Percentiles rank a stretch among this genome's conserved stretches.
These are phyloP conservation scores for Pichia sporocuriosa DNA, from an alignment of 805 yeast genomes.

Conservation along the genomic window DNA sequence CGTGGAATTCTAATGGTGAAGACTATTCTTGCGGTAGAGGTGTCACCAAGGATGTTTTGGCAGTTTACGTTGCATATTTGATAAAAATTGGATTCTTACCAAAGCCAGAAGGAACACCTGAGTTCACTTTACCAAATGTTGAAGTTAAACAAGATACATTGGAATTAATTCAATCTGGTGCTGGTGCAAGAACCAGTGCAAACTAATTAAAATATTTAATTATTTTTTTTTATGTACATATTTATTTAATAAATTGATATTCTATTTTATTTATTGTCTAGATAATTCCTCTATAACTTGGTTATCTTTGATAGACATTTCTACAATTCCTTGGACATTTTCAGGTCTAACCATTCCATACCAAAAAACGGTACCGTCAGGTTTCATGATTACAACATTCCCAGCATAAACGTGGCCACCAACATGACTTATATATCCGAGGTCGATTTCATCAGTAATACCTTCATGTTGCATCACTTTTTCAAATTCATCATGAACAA, in stretches of 20 bases:
- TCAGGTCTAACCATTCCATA: slow-evolving; percentile 68
- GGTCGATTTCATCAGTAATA: slow-evolving; percentile 21
- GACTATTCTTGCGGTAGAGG: slow-evolving; percentile 72
- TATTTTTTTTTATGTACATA: neutral
- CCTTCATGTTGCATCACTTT: slow-evolving; percentile 32
- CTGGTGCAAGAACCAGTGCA: slow-evolving; percentile 70
- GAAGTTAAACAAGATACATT: slow-evolving; percentile 51
- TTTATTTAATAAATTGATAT: neutral
- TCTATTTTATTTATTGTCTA: slow-evolving; percentile 35
- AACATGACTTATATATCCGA: slow-evolving; percentile 64
- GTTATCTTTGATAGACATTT: slow-evolving; percentile 44
- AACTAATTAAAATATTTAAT: slow-evolving; percentile 17
- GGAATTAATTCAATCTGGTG: slow-evolving; percentile 53
- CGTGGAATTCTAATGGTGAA: slow-evolving; percentile 42
- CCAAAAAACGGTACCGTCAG: slow-evolving; percentile 50
- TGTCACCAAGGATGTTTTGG: slow-evolving; percentile 58
- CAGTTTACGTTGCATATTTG: slow-evolving; percentile 74
- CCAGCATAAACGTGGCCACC: slow-evolving; percentile 91
- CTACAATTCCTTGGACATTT: slow-evolving; percentile 59
- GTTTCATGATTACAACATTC: slow-evolving; percentile 53
- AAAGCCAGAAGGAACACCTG: slow-evolving; percentile 42
- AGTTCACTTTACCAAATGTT: slow-evolving; percentile 47
- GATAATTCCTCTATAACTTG: slow-evolving; percentile 49
- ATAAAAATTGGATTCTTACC: slow-evolving; percentile 75
- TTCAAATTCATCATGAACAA: slow-evolving; percentile 44